A percentile compares a stretch with the other conserved stretches of the same genome.
Conservation (phyloP, 352 stramenopile genomes). For the Phytophthora vignae region DNA sequence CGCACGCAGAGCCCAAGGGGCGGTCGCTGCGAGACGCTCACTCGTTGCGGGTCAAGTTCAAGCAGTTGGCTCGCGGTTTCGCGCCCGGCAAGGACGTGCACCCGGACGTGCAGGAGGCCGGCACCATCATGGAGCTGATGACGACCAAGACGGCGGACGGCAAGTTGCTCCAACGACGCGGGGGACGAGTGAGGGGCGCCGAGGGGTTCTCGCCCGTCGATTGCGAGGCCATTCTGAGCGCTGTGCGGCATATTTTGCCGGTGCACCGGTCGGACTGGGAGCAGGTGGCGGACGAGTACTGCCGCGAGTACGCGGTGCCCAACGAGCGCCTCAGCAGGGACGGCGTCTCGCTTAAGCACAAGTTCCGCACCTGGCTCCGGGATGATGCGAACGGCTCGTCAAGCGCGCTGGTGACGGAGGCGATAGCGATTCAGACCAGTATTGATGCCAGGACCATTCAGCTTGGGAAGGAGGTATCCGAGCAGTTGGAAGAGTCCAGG, state of each 20-base stretch:
- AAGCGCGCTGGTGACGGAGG: constrained; percentile 25
- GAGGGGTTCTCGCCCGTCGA: constrained; percentile 39
- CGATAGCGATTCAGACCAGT: constrained; percentile 23
- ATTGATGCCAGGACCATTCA: constrained; percentile 32
- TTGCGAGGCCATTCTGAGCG: constrained; percentile 25
- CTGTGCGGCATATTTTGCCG: constrained; percentile 26
- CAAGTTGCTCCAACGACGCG: constrained; percentile 31
- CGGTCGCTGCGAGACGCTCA: constrained; percentile 33
- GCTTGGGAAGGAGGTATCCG: not conserved
- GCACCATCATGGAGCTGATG: constrained; percentile 23
- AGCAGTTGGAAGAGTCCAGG: not conserved
- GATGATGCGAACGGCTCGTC: constrained; percentile 11
- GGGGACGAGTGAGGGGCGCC: constrained; percentile 32
- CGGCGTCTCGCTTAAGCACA: constrained; percentile 40
- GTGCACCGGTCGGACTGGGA: constrained; percentile 33
- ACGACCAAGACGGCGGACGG: constrained; percentile 31
- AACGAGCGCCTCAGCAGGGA: constrained; percentile 32
- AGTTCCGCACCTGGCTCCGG: constrained; percentile 40
- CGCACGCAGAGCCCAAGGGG: constrained; percentile 32
- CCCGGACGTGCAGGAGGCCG: constrained; percentile 27
- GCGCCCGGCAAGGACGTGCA: constrained; percentile 1
- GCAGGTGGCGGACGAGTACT: constrained; percentile 36
- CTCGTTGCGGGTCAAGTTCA: constrained; percentile 43
- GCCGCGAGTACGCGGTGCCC: constrained; percentile 28
- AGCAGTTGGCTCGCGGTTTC: constrained; percentile 33